Evolutionary conservation across 1,284 basidiomycete genomes (phyloP).

Genomic region (Inonotus obliquus): DNA sequence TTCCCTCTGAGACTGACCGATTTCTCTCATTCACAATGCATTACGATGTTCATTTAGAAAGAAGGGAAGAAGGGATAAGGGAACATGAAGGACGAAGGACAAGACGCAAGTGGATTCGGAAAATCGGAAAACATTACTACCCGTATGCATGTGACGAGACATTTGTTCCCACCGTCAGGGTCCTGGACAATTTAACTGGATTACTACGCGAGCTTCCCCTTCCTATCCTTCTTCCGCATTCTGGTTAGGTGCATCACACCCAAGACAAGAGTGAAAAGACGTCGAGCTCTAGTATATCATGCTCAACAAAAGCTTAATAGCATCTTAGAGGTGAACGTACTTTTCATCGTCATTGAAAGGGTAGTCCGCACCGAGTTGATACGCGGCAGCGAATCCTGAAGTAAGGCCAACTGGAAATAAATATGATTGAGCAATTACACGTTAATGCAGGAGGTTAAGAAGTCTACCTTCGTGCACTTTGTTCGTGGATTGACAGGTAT

Average conservation of each 20-base stretch:
- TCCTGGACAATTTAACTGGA: neutral
- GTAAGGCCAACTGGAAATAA: conserved; percentile 52
- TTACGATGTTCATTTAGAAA: no score
- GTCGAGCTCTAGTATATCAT: conserved; percentile 12
- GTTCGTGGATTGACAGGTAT: neutral
- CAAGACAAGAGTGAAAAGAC: conserved; percentile 45
- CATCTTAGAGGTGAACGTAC: conserved; percentile 24
- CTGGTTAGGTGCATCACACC: conserved; percentile 34
- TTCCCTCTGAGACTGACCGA: no score
- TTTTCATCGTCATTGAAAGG: conserved; percentile 40
- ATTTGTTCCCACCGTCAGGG: no score
- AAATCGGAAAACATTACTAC: no score
- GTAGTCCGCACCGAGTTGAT: conserved; percentile 49
- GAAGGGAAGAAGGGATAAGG: no score
- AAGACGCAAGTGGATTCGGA: no score
- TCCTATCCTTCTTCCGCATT: conserved; percentile 30
- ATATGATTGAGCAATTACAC: conserved; percentile 20
- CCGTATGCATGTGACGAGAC: no score
- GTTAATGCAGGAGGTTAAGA: neutral
- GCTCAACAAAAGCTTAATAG: neutral
- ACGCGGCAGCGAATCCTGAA: conserved; percentile 56
- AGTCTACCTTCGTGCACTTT: conserved; percentile 20
- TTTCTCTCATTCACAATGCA: no score
- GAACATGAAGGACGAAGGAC: no score
- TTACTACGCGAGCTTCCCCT: conserved; percentile 25